phyloP scores from a whole-genome alignment of 345 rosid genomes.

The Litchi chinensis region DNA sequence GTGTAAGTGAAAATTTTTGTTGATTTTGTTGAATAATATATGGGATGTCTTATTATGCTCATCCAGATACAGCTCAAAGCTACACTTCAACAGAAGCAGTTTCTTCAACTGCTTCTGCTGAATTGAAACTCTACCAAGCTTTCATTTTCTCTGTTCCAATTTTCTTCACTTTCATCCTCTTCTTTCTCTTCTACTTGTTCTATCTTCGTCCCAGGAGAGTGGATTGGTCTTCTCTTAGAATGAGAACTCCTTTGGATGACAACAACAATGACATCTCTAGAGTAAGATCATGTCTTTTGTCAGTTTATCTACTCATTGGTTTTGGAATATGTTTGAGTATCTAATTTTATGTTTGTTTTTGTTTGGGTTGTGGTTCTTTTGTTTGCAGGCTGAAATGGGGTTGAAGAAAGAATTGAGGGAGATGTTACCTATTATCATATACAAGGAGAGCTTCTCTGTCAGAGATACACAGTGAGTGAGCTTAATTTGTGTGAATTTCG shows the following conservation, averaged over 20 bases:
- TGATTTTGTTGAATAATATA: not conserved
- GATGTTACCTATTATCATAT: slow-evolving; percentile 84
- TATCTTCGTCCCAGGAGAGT: slow-evolving; percentile 73
- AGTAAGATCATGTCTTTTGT: slow-evolving; percentile 28
- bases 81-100: slow-evolving; percentile 20
- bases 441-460: slow-evolving; percentile 77
- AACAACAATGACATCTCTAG: slow-evolving; percentile 29
- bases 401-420: slow-evolving; percentile 85
- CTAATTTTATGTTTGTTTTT: slow-evolving; percentile 9
- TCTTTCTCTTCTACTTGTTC: slow-evolving; percentile 75
- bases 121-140: slow-evolving; percentile 76
- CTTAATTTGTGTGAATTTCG: not conserved
- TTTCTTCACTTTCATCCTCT: slow-evolving; percentile 71
- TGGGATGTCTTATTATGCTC: slow-evolving; percentile 45
- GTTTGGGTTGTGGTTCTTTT: slow-evolving; percentile 1
- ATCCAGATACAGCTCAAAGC: slow-evolving; percentile 27
- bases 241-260: slow-evolving; percentile 40
- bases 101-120: slow-evolving; percentile 40
- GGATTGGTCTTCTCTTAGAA: slow-evolving; percentile 68
- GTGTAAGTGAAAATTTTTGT: not conserved
- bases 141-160: slow-evolving; percentile 80
- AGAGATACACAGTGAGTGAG: slow-evolving; percentile 72
- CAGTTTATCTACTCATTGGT: not conserved
- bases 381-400: slow-evolving; percentile 64
- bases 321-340: not conserved